Conservation (phyloP, 1,139 yeast species). For the Scheffersomyces cryptocercus region DNA sequence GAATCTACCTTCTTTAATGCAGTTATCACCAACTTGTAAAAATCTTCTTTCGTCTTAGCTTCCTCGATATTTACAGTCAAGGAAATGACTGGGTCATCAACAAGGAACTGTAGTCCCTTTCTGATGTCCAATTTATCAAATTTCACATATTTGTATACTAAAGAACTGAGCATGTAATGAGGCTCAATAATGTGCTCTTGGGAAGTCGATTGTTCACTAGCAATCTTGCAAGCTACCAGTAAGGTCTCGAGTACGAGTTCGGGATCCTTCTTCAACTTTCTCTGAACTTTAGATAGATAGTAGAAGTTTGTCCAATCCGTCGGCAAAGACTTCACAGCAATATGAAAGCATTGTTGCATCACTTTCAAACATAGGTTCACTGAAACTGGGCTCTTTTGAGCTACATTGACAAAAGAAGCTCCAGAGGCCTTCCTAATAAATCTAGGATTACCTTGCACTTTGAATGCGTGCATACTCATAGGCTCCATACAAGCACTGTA, state of each 20-base stretch:
- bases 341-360: conserved; percentile 40
- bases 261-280: conserved; percentile 41
- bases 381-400: conserved; percentile 25
- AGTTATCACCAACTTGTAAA: conserved; percentile 23
- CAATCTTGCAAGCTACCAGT: conserved; percentile 39
- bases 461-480: conserved; percentile 60
- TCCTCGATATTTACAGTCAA: conserved; percentile 1
- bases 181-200: conserved; percentile 73
- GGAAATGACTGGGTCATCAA: conserved; percentile 30
- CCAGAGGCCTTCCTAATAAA: conserved; percentile 30
- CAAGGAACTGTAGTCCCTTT: conserved; percentile 41
- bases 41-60: conserved; percentile 22
- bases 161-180: conserved; percentile 63
- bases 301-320: conserved; percentile 66
- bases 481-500: conserved; percentile 67
- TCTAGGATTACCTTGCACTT: conserved; percentile 36
- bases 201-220: conserved; percentile 39
- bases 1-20: conserved; percentile 41
- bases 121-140: conserved; percentile 28
- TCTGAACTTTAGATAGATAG: conserved; percentile 60
- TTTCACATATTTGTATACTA: conserved; percentile 58
- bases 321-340: conserved; percentile 44
- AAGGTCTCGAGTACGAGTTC: conserved; percentile 38
- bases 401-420: conserved; percentile 23
- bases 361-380: conserved; percentile 30